A percentile compares a stretch with the other conserved stretches of the same genome.
These are phyloP conservation scores for Blastobotrys mokoenaii DNA, from an alignment of 805 yeast genomes.

Conservation along the genomic window DNA sequence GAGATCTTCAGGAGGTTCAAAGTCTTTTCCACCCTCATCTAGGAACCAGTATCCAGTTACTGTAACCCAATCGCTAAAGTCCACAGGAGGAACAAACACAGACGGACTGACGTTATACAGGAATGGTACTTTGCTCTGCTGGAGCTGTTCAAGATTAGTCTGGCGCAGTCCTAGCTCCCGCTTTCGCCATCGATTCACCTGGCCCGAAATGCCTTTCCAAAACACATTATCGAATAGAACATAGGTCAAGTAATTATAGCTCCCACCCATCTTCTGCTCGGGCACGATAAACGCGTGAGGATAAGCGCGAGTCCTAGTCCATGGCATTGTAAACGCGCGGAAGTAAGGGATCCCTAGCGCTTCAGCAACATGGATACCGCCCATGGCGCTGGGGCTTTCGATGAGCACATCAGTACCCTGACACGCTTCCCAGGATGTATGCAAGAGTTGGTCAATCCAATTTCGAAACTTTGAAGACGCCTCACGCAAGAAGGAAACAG, in stretches of 20 bases:
- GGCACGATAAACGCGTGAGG: constrained; percentile 96
- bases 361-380: constrained; percentile 91
- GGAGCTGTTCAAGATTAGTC: constrained; percentile 63
- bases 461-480: constrained; percentile 71
- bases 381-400: constrained; percentile 96
- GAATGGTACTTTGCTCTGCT: constrained; percentile 77
- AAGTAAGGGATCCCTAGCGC: constrained; percentile 83
- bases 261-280: constrained; percentile 86
- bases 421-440: constrained; percentile 80
- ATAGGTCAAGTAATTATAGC: constrained; percentile 86
- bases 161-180: constrained; percentile 53
- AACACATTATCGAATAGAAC: constrained; percentile 87
- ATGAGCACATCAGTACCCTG: constrained; percentile 71
- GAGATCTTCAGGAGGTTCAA: constrained; percentile 53
- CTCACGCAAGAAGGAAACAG: constrained; percentile 72
- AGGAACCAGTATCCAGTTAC: constrained; percentile 96
- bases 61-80: constrained; percentile 90
- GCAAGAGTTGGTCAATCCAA: constrained; percentile 73
- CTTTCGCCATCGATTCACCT: constrained; percentile 81
- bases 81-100: constrained; percentile 86
- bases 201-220: constrained; percentile 87
- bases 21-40: constrained; percentile 51
- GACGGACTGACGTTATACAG: constrained; percentile 82
- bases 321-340: constrained; percentile 96
- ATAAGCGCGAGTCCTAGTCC: constrained; percentile 93